Conservation (phyloP, 139 green algal genomes). For the Desmodesmus armatus region DNA sequence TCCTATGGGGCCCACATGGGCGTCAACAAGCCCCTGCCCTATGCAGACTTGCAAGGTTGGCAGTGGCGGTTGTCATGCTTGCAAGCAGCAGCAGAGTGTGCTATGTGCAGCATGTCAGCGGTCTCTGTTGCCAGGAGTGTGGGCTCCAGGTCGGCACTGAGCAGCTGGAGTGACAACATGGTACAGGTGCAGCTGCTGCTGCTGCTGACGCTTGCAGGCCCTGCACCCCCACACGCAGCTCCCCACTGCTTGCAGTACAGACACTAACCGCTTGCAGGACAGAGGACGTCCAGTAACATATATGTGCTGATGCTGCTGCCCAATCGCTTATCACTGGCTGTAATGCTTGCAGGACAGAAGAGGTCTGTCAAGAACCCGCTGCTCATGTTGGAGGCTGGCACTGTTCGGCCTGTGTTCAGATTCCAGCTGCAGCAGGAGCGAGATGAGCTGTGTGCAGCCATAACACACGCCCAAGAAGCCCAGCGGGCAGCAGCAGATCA, state of each 20-base stretch:
- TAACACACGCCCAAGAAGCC: background rate
- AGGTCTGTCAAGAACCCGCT: conserved; percentile 28
- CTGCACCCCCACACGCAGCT: background rate
- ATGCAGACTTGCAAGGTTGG: background rate
- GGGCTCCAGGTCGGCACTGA: background rate
- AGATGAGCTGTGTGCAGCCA: conserved; percentile 10
- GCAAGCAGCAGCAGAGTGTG: background rate
- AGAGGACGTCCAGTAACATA: background rate
- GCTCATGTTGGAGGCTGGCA: conserved; percentile 30
- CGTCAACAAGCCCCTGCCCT: background rate
- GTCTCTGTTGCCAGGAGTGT: background rate
- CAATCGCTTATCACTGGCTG: background rate
- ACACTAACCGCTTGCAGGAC: background rate
- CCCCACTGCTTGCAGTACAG: background rate
- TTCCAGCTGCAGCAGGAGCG: conserved; percentile 17
- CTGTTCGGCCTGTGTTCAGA: conserved; percentile 7
- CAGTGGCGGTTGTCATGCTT: background rate
- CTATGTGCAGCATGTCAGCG: background rate
- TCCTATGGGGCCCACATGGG: background rate
- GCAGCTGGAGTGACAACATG: background rate
- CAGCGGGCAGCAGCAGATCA: background rate
- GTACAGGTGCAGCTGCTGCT: background rate
- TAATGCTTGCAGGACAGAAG: conserved; percentile 30
- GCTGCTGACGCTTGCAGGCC: background rate
- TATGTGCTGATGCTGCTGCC: background rate